phyloP scores from a whole-genome alignment of 2,329 filamentous ascomycete species.

The Knufia fluminis region DNA sequence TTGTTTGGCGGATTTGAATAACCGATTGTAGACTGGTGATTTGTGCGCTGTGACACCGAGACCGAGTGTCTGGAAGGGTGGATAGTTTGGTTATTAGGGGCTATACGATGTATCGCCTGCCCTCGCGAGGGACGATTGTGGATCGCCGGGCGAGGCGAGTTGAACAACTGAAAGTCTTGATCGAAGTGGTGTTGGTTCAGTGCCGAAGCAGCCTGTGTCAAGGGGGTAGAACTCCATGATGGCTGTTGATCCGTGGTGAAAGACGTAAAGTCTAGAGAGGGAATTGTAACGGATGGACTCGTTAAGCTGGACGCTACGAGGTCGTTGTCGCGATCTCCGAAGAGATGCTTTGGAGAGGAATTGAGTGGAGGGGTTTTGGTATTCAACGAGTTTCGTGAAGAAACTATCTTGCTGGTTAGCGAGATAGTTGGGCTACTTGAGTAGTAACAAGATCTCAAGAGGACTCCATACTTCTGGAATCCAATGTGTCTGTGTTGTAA shows the following conservation, averaged over 20 bases:
- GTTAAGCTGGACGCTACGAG: constrained; percentile 24
- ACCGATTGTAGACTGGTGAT: constrained; percentile 18
- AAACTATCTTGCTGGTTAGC: constrained; percentile 26
- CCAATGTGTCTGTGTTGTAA: constrained; percentile 16
- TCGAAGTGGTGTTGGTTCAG: constrained; percentile 20
- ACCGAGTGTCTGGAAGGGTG: constrained; percentile 21
- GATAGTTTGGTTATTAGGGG: constrained; percentile 23
- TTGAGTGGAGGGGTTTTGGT: constrained; percentile 22
- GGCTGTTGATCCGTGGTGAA: constrained; percentile 30
- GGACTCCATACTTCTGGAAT: constrained; percentile 26
- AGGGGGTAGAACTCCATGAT: constrained; percentile 29
- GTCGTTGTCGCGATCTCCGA: constrained; percentile 26
- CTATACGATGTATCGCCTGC: constrained; percentile 26
- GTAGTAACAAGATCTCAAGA: constrained; percentile 19
- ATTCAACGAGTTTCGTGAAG: constrained; percentile 13
- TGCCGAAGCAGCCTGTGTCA: constrained; percentile 25
- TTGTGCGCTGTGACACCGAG: constrained; percentile 11
- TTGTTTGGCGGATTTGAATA: constrained; percentile 20
- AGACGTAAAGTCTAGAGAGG: constrained; percentile 25
- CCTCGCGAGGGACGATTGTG: constrained; percentile 21
- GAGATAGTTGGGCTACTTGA: constrained; percentile 18
- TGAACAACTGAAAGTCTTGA: constrained; percentile 30
- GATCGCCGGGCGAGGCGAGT: constrained; percentile 17
- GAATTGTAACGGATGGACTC: constrained; percentile 27
- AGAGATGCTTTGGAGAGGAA: constrained; percentile 25